These are phyloP conservation scores for Penicillium oxalicum DNA, from an alignment of 2,329 filamentous ascomycete species.

Conservation along the genomic window DNA sequence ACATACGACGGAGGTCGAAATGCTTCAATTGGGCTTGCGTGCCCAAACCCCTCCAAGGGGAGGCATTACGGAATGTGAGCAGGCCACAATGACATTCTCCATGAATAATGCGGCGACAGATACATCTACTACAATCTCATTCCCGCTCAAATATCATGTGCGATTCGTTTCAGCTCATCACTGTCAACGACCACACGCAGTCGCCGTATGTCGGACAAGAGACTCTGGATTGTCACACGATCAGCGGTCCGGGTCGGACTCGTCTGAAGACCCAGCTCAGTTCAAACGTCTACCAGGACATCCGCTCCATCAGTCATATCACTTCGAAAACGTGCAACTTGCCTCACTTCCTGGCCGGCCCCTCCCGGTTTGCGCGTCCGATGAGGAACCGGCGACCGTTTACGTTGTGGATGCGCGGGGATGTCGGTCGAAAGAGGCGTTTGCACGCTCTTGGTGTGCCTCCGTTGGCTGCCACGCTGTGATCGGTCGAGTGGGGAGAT, in stretches of 20 bases:
- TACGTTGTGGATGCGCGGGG: constrained; percentile 35
- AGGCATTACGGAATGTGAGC: constrained; percentile 16
- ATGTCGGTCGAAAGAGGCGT: constrained; percentile 32
- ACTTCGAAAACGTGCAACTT: constrained; percentile 29
- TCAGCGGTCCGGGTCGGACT: neutral
- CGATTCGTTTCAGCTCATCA: constrained; percentile 52
- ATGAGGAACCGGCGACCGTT: constrained; percentile 17
- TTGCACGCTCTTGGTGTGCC: constrained; percentile 42
- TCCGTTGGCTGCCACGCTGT: constrained; percentile 38
- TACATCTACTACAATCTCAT: constrained; percentile 20
- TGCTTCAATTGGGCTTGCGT: constrained; percentile 24
- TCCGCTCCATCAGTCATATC: constrained; percentile 33
- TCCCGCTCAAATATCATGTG: constrained; percentile 46
- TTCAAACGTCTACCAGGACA: constrained; percentile 33
- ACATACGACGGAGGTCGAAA: constrained; percentile 12
- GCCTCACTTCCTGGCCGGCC: constrained; percentile 16
- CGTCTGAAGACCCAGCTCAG: constrained; percentile 5
- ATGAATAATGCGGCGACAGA: constrained; percentile 8
- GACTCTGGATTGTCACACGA: neutral
- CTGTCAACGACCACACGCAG: constrained; percentile 43
- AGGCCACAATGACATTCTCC: constrained; percentile 25
- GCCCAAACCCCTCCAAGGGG: constrained; percentile 12
- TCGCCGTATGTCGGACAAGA: constrained; percentile 12
- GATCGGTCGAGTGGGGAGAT: constrained; percentile 36
- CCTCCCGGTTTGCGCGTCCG: constrained; percentile 9